A percentile compares a stretch with the other conserved stretches of the same genome.
phyloP scores from a whole-genome alignment of 1,284 basidiomycete species.

The Boletus sp. region DNA sequence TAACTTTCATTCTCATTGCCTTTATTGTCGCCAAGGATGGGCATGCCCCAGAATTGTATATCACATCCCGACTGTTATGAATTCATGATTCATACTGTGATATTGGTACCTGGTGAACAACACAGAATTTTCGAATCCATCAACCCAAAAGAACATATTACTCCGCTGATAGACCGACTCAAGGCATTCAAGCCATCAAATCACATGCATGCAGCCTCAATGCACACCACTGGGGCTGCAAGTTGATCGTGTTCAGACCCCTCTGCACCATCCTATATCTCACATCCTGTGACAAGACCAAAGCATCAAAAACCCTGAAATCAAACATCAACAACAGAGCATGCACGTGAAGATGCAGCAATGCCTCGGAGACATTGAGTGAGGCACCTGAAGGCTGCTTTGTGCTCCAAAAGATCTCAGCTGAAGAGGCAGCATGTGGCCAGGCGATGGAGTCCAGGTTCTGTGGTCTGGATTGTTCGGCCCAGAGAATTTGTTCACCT shows the following conservation, averaged over 20 bases:
- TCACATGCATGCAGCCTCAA: conserved; percentile 59
- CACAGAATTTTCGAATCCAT: too few relatives aligned
- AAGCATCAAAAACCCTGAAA: not conserved
- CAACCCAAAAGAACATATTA: not conserved
- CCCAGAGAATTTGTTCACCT: conserved; percentile 56
- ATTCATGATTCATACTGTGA: too few relatives aligned
- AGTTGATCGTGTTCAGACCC: conserved; percentile 59
- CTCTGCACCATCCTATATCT: conserved; percentile 62
- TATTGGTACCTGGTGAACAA: too few relatives aligned
- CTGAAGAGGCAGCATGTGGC: conserved; percentile 63
- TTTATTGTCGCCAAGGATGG: too few relatives aligned
- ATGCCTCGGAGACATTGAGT: conserved; percentile 59
- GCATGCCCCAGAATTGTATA: too few relatives aligned
- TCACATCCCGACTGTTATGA: too few relatives aligned
- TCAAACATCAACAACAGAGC: not conserved
- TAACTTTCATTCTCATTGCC: too few relatives aligned
- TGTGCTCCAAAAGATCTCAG: conserved; percentile 70
- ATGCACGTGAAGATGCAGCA: conserved; percentile 69
- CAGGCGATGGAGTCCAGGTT: conserved; percentile 60
- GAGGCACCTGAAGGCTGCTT: conserved; percentile 38
- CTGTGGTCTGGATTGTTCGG: conserved; percentile 55
- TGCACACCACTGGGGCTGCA: conserved; percentile 79
- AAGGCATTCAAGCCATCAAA: conserved; percentile 41
- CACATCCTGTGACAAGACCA: conserved; percentile 50
- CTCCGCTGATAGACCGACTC: not conserved